Conservation (phyloP, 2,329 filamentous ascomycete genomes). For the Claviceps purpurea region DNA sequence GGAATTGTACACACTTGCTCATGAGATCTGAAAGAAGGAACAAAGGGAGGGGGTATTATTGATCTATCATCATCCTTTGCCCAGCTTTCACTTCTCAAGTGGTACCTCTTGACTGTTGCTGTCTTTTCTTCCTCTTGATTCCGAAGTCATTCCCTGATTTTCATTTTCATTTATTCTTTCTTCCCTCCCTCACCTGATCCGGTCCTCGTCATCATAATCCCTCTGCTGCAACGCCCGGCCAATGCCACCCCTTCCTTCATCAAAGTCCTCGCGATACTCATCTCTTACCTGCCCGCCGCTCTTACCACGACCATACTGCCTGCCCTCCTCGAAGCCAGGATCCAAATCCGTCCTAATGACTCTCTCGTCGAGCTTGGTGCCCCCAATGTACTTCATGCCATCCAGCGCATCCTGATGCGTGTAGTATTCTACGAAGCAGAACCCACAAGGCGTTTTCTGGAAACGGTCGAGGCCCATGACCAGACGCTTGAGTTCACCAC, state of each 20-base stretch:
- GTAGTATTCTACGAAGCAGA: slow-evolving; percentile 99
- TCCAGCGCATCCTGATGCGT: slow-evolving; percentile 93
- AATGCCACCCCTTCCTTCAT: slow-evolving; percentile 83
- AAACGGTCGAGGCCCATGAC: slow-evolving; percentile 97
- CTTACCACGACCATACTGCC: slow-evolving; percentile 91
- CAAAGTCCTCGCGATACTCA: slow-evolving; percentile 94
- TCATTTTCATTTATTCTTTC: not conserved
- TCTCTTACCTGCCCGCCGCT: slow-evolving; percentile 94
- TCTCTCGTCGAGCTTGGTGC: slow-evolving; percentile 94
- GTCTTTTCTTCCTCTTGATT: not conserved
- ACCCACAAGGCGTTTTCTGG: slow-evolving; percentile 94
- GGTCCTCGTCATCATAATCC: slow-evolving; percentile 20
- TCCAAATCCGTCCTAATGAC: slow-evolving; percentile 93
- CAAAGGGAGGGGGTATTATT: not conserved
- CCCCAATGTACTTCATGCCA: slow-evolving; percentile 96
- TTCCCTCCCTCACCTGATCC: slow-evolving; percentile 6
- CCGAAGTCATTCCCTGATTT: not conserved
- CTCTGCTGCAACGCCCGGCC: slow-evolving; percentile 55
- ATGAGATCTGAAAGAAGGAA: not conserved
- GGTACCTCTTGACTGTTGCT: no score
- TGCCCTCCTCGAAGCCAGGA: slow-evolving; percentile 87
- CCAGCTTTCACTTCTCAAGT: not conserved
- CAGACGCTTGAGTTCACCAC: slow-evolving; percentile 94
- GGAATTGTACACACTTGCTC: not conserved
- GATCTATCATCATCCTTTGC: not conserved